Percentiles rank a stretch among this genome's conserved stretches.
These are phyloP conservation scores for Scheffersomyces lignosus DNA, from an alignment of 805 yeast species.

Conservation along the genomic window DNA sequence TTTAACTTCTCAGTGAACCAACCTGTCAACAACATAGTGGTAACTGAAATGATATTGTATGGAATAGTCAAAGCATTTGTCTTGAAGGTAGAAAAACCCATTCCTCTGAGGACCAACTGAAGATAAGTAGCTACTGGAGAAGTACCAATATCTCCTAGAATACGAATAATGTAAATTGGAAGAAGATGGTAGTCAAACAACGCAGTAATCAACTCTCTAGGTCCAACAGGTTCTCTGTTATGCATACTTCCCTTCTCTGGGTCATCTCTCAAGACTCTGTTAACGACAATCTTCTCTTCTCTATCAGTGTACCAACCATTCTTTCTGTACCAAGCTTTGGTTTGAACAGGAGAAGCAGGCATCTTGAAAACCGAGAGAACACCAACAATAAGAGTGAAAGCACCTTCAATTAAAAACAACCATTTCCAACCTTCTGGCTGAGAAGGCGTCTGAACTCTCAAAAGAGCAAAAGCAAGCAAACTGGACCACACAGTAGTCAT, in stretches of 20 bases:
- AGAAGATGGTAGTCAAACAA: slow-evolving; percentile 26
- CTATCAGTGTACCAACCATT: slow-evolving; percentile 29
- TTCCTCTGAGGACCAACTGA: slow-evolving; percentile 11
- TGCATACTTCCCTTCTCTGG: slow-evolving; percentile 33
- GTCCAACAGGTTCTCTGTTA: slow-evolving; percentile 24
- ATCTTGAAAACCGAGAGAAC: slow-evolving; percentile 29
- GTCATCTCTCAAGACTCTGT: slow-evolving; percentile 29
- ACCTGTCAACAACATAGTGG: slow-evolving; percentile 18
- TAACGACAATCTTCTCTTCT: slow-evolving; percentile 29
- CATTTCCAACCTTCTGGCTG: slow-evolving; percentile 25
- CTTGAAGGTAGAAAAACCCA: slow-evolving; percentile 55
- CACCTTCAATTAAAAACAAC: slow-evolving; percentile 24
- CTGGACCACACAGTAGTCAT: slow-evolving; percentile 17
- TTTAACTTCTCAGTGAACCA: slow-evolving; percentile 25
- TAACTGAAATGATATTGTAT: slow-evolving; percentile 26
- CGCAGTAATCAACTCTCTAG: slow-evolving; percentile 17
- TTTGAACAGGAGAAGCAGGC: slow-evolving; percentile 53
- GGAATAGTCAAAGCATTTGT: slow-evolving; percentile 58
- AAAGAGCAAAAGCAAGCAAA: slow-evolving; percentile 19
- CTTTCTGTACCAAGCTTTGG: slow-evolving; percentile 17
- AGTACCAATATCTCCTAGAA: slow-evolving; percentile 20
- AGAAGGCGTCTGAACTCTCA: slow-evolving; percentile 13
- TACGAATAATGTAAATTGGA: slow-evolving; percentile 26
- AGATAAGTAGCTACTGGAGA: slow-evolving; percentile 13
- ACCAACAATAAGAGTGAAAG: slow-evolving; percentile 19